These are phyloP conservation scores for Cucumis melo DNA, from an alignment of 306 rosid species.

Conservation along the genomic window DNA sequence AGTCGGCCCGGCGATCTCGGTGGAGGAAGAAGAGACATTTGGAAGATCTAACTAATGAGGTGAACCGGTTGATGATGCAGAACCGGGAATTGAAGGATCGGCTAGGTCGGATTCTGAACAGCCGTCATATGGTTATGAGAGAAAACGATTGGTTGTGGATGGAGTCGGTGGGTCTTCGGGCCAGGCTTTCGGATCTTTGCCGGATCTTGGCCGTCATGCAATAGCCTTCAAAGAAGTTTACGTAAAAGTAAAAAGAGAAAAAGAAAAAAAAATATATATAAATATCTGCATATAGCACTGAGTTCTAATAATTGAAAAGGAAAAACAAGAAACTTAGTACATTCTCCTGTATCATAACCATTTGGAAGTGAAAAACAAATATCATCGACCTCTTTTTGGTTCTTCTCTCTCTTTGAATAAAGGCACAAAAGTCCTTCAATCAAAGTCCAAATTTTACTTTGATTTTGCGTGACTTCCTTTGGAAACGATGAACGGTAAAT, in stretches of 20 bases:
- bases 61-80: background rate
- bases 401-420: background rate
- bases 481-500: too few species aligned
- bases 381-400: background rate
- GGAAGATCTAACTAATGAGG: conserved; percentile 3
- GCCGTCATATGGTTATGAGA: background rate
- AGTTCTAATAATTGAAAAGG: background rate
- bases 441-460: too few species aligned
- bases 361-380: conserved; percentile 3
- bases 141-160: conserved; percentile 5
- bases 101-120: background rate
- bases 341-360: background rate
- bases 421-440: too few species aligned
- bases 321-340: background rate
- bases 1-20: conserved; percentile 8
- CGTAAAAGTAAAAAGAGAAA: background rate
- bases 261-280: too few species aligned
- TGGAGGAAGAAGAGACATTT: conserved; percentile 10
- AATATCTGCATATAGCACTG: background rate
- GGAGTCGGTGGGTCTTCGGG: conserved; percentile 1
- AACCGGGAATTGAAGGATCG: conserved; percentile 3
- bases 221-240: background rate
- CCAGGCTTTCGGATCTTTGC: conserved; percentile 7
- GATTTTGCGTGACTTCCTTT: too few species aligned
- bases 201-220: background rate